Evolutionary conservation across 768 basidiomycete genomes (phyloP).

Genomic region (Basidioascus undulatus): DNA sequence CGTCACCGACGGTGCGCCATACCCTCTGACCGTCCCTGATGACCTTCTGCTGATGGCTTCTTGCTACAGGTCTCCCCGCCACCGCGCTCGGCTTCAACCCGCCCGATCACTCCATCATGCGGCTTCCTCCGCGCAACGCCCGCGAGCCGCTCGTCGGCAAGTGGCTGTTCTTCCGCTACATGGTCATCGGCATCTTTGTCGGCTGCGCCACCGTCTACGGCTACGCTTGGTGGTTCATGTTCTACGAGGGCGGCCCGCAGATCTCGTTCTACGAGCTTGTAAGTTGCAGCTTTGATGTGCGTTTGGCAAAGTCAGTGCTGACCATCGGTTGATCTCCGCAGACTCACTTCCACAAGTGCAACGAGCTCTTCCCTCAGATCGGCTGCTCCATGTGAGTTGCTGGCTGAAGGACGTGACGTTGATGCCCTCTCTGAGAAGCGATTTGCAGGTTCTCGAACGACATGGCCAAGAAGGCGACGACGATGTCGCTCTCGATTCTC

Average conservation of each 20-base stretch:
- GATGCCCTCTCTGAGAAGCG: too few relatives aligned
- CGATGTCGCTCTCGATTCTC: slow-evolving; percentile 85
- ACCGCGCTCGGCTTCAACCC: slow-evolving; percentile 97
- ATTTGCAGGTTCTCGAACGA: slow-evolving; percentile 68
- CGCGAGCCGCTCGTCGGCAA: slow-evolving; percentile 71
- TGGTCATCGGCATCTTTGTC: slow-evolving; percentile 81
- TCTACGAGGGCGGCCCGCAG: slow-evolving; percentile 69
- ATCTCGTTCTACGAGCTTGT: slow-evolving; percentile 85
- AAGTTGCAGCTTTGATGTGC: slow-evolving; percentile 17
- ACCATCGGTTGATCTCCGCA: slow-evolving; percentile 15
- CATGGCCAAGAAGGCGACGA: slow-evolving; percentile 68
- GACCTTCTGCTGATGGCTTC: not conserved
- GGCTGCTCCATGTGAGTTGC: slow-evolving; percentile 76
- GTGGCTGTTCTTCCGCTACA: slow-evolving; percentile 91
- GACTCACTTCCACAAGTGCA: slow-evolving; percentile 94
- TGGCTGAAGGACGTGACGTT: too few relatives aligned
- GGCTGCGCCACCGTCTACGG: slow-evolving; percentile 87
- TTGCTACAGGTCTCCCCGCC: slow-evolving; percentile 42
- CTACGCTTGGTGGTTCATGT: slow-evolving; percentile 98
- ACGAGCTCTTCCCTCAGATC: slow-evolving; percentile 55
- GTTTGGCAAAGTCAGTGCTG: not conserved
- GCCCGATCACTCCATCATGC: slow-evolving; percentile 90
- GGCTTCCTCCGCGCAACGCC: slow-evolving; percentile 67
- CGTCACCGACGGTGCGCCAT: slow-evolving; percentile 45
- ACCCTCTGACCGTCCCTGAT: not conserved